Evolutionary conservation across 192 early-diverging fungal genomes (phyloP), one percentile per base, ranked within the genome.

Genomic region (Rhizophlyctis rosea): DNA sequence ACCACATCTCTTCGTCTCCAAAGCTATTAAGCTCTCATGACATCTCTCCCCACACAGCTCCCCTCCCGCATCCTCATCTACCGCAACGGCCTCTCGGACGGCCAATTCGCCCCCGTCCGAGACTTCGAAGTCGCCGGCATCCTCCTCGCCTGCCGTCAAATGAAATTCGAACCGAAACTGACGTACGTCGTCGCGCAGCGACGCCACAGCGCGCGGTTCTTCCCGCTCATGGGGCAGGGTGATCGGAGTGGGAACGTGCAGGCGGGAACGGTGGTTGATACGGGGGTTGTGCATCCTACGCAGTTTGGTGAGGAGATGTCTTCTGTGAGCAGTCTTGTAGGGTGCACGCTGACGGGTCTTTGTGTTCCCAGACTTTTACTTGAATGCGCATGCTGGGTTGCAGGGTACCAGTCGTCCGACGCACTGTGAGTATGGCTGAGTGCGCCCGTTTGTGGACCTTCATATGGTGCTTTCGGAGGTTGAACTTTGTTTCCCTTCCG

Each of bases 361-460:
- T n/a, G n/a, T n/a, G n/a, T 30, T 30, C 71, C 90, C 56, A 85
- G 92, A 97, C 60, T 97, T 97, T 60, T 94, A 85, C 65, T 71
- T 87, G 23, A 87, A 88, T 60, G 84, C 89, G 34, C 95, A 98
- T 54, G 77, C 84, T 3, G 90, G 94, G 28, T 77, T 94, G 11
- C 91, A 92, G 68, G 94, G 95, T 34, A 95, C 92, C 5, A 93
- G 91, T 11, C 81, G 93, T 16, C 85, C 90, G 3, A 84, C 88
- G 1, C 89, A 91, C 62, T 98, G 39, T 44, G n/a, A n/a, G n/a
- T n/a, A n/a, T n/a, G n/a, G n/a, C n/a, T n/a, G n/a, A n/a, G n/a
- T n/a, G n/a, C n/a, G n/a, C n/a, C n/a, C n/a, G n/a, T n/a, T n/a
- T n/a, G n/a, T n/a, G n/a, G n/a, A n/a, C n/a, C n/a, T n/a, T n/a